These are phyloP conservation scores for Scutellaria minor DNA, from an alignment of 257 asterid species.

Conservation along the genomic window DNA sequence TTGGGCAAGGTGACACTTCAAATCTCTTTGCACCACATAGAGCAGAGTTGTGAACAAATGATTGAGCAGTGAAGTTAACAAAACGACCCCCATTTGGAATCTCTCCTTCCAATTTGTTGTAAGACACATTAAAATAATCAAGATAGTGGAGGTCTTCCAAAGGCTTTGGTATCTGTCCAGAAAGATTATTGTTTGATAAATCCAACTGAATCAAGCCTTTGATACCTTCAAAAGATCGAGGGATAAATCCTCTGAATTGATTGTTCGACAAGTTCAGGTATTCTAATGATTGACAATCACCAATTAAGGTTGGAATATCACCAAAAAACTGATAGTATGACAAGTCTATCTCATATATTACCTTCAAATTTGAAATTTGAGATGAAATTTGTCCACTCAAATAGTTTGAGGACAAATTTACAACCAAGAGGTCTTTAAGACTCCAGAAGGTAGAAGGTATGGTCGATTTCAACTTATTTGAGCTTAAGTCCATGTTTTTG, in stretches of 20 bases:
- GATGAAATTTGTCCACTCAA: slow-evolving; percentile 7
- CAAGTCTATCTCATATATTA: not conserved
- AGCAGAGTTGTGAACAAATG: no score
- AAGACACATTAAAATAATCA: no score
- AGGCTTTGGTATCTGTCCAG: no score
- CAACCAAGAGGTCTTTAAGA: not conserved
- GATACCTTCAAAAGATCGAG: not conserved
- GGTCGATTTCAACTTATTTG: not conserved
- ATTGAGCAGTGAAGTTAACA: no score
- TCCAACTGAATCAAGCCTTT: not conserved
- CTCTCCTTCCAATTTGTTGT: no score
- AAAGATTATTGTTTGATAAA: not conserved
- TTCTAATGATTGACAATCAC: not conserved
- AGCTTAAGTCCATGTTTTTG: no score
- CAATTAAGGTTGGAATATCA: not conserved
- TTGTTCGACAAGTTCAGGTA: not conserved
- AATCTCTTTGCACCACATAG: no score
- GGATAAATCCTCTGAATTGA: not conserved
- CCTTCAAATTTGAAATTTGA: not conserved
- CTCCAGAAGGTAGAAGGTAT: not conserved
- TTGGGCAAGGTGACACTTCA: no score
- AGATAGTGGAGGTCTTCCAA: no score
- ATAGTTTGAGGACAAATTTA: not conserved
- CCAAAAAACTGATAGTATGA: not conserved
- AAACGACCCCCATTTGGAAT: no score